These are phyloP conservation scores for Phytophthora vignae DNA, from an alignment of 352 stramenopile genomes.

Conservation along the genomic window DNA sequence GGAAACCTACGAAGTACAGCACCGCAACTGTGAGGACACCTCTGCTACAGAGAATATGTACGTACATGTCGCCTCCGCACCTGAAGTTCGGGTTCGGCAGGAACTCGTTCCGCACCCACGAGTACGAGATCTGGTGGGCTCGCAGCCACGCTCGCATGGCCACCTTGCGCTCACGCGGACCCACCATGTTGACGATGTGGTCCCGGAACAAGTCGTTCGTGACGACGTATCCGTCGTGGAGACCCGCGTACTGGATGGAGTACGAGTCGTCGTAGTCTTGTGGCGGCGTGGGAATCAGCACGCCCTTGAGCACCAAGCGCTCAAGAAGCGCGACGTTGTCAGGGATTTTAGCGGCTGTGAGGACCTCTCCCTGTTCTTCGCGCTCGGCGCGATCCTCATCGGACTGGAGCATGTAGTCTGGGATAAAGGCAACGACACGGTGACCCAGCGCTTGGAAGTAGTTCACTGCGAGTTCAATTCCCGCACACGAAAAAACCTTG, in stretches of 20 bases:
- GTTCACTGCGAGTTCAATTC: constrained; percentile 75
- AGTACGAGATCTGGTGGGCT: constrained; percentile 87
- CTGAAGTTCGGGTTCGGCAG: constrained; percentile 89
- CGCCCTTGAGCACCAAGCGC: constrained; percentile 69
- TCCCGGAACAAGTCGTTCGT: constrained; percentile 92
- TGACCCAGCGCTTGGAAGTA: constrained; percentile 79
- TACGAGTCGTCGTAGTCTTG: constrained; percentile 93
- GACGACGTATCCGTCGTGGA: constrained; percentile 80
- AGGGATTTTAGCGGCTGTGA: constrained; percentile 65
- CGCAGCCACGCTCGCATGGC: constrained; percentile 74
- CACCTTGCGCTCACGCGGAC: constrained; percentile 60
- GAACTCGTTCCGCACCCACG: constrained; percentile 89
- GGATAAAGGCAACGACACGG: constrained; percentile 85
- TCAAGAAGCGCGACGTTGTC: constrained; percentile 80
- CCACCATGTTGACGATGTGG: constrained; percentile 77
- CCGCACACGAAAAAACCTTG: constrained; percentile 77
- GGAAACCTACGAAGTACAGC: constrained; percentile 24
- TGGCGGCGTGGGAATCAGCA: constrained; percentile 81
- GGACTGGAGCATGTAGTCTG: constrained; percentile 80
- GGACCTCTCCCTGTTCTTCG: constrained; percentile 31
- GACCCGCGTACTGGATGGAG: constrained; percentile 89
- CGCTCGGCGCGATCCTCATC: constrained; percentile 49
- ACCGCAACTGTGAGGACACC: constrained; percentile 7
- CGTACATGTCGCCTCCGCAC: constrained; percentile 18
- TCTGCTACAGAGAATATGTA: not conserved